These are phyloP conservation scores for Hypericum androsaemum DNA, from an alignment of 345 rosid species.

Conservation along the genomic window DNA sequence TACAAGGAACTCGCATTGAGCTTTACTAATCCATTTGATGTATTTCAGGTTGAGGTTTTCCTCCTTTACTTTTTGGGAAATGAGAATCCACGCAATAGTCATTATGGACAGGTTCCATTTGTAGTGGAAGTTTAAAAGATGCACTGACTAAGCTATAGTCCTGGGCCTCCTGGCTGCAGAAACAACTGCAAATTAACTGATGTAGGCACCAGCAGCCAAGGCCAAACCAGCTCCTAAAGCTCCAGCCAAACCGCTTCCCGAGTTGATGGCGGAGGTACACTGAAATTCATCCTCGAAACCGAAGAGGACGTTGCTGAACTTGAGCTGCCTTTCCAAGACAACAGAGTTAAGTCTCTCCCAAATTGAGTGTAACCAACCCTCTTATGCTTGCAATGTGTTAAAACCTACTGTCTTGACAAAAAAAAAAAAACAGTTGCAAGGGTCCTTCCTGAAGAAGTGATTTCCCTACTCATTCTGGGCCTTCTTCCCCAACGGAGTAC, in stretches of 20 bases:
- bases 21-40: too few species aligned
- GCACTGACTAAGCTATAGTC: too few species aligned
- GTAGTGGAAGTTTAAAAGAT: too few species aligned
- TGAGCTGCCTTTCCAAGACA: constrained; percentile 19
- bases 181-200: constrained; percentile 31
- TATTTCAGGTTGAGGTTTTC: too few species aligned
- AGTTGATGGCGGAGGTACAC: constrained; percentile 76
- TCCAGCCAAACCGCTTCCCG: constrained; percentile 45
- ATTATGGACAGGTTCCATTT: too few species aligned
- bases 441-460: constrained; percentile 56
- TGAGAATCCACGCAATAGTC: too few species aligned
- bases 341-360: too few species aligned
- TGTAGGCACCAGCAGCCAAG: constrained; percentile 34
- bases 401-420: background rate
- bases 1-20: too few species aligned
- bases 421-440: constrained; percentile 50
- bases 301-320: constrained; percentile 55
- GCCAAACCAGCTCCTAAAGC: constrained; percentile 67
- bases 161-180: constrained; percentile 43
- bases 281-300: constrained; percentile 52
- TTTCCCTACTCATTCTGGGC: constrained; percentile 75
- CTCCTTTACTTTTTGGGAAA: too few species aligned
- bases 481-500: constrained; percentile 64
- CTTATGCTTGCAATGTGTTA: background rate
- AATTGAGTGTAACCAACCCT: too few species aligned